Evolutionary conservation across 1,139 yeast genomes (phyloP).

Genomic region (Kodamaea plutei): DNA sequence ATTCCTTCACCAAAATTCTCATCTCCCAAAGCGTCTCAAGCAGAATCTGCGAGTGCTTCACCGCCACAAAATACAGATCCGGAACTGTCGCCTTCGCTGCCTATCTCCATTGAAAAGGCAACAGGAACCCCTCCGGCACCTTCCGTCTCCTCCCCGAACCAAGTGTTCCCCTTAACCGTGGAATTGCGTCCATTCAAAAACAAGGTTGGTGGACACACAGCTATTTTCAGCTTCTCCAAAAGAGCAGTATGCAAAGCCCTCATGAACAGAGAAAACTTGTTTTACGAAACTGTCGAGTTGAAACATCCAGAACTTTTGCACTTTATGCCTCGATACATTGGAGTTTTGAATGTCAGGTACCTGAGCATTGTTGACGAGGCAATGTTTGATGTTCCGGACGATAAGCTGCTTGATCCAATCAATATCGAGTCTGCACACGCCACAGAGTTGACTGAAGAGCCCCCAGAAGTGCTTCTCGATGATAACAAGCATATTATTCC

Average conservation of each 20-base stretch:
- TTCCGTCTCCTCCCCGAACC: constrained; percentile 3
- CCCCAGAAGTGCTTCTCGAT: constrained; percentile 81
- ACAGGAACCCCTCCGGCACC: constrained; percentile 3
- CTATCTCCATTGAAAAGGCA: background rate
- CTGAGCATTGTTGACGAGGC: constrained; percentile 42
- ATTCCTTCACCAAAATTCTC: background rate
- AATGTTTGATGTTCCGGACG: background rate
- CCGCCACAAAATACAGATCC: background rate
- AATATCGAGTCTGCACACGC: background rate
- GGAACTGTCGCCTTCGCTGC: background rate
- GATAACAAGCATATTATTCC: constrained; percentile 91
- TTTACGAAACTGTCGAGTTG: constrained; percentile 85
- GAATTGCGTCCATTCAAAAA: constrained; percentile 85
- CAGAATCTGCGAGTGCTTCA: background rate
- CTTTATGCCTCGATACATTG: constrained; percentile 92
- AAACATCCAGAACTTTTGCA: constrained; percentile 70
- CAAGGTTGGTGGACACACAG: constrained; percentile 97
- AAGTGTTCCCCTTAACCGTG: constrained; percentile 64
- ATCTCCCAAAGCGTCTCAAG: background rate
- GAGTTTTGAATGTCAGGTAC: constrained; percentile 88
- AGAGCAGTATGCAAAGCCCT: constrained; percentile 95
- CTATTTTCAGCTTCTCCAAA: constrained; percentile 85
- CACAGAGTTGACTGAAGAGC: constrained; percentile 19
- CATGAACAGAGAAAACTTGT: constrained; percentile 80
- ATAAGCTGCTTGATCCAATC: background rate